Conservation (phyloP, 108 stramenopile species). For the Aureococcus anophagefferens region DNA sequence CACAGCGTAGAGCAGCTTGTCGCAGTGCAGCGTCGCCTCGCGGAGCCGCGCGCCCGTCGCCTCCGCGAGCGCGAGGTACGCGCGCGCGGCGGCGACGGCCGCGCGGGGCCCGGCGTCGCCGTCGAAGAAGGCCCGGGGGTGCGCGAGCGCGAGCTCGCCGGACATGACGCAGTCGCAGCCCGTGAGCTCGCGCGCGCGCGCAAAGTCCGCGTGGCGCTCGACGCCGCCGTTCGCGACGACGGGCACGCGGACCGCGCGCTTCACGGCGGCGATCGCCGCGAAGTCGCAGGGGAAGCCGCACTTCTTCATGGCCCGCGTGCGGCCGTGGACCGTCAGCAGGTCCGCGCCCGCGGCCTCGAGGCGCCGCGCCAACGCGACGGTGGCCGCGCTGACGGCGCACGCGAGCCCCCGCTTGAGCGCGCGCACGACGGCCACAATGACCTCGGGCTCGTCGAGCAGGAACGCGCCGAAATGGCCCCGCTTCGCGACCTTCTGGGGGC, state of each 20-base stretch:
- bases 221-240: background rate
- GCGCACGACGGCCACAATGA: slow-evolving; percentile 11
- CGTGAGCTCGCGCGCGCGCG: background rate
- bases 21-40: too few species aligned
- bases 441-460: slow-evolving; percentile 63
- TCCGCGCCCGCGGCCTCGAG: slow-evolving; percentile 78
- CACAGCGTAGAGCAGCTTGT: too few species aligned
- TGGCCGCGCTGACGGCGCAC: slow-evolving; percentile 22
- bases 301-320: slow-evolving; percentile 72
- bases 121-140: too few species aligned
- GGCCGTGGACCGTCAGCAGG: slow-evolving; percentile 89
- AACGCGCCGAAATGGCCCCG: slow-evolving; percentile 91
- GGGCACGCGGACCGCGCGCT: background rate
- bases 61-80: too few species aligned
- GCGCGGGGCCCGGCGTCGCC: too few species aligned
- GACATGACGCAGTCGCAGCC: too few species aligned
- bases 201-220: background rate
- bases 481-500: slow-evolving; percentile 81
- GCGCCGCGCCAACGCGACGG: slow-evolving; percentile 59
- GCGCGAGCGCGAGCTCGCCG: too few species aligned
- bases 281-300: slow-evolving; percentile 42
- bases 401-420: background rate
- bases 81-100: too few species aligned
- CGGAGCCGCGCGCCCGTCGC: too few species aligned
- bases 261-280: slow-evolving; percentile 53